Evolutionary conservation across 306 rosid species (phyloP).

Genomic region (Casuarina glauca): DNA sequence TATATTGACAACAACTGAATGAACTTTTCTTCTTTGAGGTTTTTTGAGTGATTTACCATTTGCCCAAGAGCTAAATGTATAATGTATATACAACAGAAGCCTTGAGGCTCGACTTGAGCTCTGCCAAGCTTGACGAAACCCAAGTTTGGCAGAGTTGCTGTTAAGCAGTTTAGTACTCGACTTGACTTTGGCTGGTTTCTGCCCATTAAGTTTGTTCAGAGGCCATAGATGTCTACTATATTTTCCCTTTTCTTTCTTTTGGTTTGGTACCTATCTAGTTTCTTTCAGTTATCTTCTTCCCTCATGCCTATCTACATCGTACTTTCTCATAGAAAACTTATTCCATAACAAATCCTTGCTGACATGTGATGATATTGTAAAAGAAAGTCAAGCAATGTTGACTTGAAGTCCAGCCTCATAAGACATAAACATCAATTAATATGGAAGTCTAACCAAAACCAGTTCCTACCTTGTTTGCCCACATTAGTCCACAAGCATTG

Average conservation of each 20-base stretch:
- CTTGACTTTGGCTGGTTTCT: neutral
- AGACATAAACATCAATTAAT: neutral
- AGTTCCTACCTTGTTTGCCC: slow-evolving; percentile 37
- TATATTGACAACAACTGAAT: neutral
- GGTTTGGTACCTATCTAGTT: neutral
- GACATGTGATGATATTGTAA: neutral
- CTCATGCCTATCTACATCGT: neutral
- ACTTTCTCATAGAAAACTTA: neutral
- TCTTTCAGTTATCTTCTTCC: neutral
- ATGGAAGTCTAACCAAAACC: neutral
- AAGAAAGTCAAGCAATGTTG: neutral
- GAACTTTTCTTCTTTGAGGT: too few relatives aligned
- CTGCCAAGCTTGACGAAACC: neutral
- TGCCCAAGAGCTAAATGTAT: too few relatives aligned
- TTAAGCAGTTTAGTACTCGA: neutral
- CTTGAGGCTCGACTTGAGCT: neutral
- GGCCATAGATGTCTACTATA: neutral
- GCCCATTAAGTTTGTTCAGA: neutral
- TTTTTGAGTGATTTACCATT: too few relatives aligned
- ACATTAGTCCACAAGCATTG: slow-evolving; percentile 63
- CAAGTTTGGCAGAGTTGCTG: neutral
- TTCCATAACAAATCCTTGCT: neutral
- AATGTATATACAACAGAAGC: neutral
- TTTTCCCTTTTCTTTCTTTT: neutral
- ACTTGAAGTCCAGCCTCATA: neutral